These are phyloP conservation scores for Skeletonema tropicum DNA, from an alignment of 108 stramenopile species.

Conservation along the genomic window DNA sequence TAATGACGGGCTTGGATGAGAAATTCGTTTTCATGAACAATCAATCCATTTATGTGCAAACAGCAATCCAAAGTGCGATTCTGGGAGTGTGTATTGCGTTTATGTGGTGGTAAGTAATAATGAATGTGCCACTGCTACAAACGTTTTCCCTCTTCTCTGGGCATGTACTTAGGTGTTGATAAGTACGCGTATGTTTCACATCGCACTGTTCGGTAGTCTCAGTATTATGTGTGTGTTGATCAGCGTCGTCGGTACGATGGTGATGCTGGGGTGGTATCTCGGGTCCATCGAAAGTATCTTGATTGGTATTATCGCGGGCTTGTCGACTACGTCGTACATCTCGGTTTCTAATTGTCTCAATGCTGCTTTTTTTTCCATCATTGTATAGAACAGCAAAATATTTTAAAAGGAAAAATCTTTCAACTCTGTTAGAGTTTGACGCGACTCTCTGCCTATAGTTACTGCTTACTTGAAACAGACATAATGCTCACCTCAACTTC, in stretches of 20 bases:
- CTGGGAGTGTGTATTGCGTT: conserved; percentile 60
- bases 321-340: too few species aligned
- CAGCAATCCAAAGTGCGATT: conserved; percentile 46
- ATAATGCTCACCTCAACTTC: too few species aligned
- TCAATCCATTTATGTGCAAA: conserved; percentile 51
- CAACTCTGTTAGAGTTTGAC: too few species aligned
- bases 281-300: conserved; percentile 39
- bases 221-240: conserved; percentile 53
- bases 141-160: too few species aligned
- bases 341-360: too few species aligned
- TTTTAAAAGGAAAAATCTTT: too few species aligned
- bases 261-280: conserved; percentile 57
- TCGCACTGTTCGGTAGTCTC: conserved; percentile 55
- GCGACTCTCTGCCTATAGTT: too few species aligned
- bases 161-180: conserved; percentile 18
- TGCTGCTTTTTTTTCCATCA: too few species aligned
- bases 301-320: too few species aligned
- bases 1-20: conserved; percentile 57
- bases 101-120: conserved; percentile 18
- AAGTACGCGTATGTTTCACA: conserved; percentile 45
- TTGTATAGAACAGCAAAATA: too few species aligned
- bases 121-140: too few species aligned
- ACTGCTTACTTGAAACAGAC: too few species aligned
- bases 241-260: conserved; percentile 52
- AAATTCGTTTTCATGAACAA: conserved; percentile 71